Conservation (phyloP, 2,329 filamentous ascomycete species). For the Penicillium sclerotigenum region DNA sequence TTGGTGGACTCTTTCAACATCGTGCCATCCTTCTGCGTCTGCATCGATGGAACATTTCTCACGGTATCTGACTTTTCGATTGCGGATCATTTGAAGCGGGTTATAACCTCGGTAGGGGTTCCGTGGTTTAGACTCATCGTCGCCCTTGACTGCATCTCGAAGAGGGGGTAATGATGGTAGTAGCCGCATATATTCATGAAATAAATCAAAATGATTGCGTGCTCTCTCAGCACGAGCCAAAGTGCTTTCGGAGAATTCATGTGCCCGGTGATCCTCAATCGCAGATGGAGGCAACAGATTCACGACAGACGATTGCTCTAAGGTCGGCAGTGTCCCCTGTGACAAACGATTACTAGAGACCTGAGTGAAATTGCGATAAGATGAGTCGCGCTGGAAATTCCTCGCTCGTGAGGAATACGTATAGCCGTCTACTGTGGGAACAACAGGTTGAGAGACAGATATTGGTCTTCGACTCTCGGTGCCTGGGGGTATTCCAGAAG, state of each 20-base stretch:
- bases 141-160: conserved; percentile 17
- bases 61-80: conserved; percentile 77
- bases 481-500: conserved; percentile 57
- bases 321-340: conserved; percentile 6
- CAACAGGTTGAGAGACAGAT: conserved; percentile 24
- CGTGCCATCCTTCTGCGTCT: conserved; percentile 71
- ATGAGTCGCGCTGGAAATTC: conserved; percentile 13
- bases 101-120: conserved; percentile 70
- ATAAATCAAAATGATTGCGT: conserved; percentile 78
- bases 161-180: conserved; percentile 76
- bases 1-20: conserved; percentile 65
- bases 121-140: conserved; percentile 20
- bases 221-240: conserved; percentile 79
- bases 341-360: conserved; percentile 22
- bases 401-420: conserved; percentile 14
- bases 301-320: conserved; percentile 23
- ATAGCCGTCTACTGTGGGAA: conserved; percentile 22
- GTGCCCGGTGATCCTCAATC: conserved; percentile 36
- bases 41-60: conserved; percentile 73
- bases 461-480: conserved; percentile 35
- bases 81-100: conserved; percentile 86
- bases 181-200: conserved; percentile 76
- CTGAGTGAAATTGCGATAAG: conserved; percentile 26
- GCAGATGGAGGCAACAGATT: conserved; percentile 29
- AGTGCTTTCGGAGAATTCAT: conserved; percentile 71